phyloP scores from a whole-genome alignment of 2,329 filamentous ascomycete species.

The Cadophora luteo-olivacea region DNA sequence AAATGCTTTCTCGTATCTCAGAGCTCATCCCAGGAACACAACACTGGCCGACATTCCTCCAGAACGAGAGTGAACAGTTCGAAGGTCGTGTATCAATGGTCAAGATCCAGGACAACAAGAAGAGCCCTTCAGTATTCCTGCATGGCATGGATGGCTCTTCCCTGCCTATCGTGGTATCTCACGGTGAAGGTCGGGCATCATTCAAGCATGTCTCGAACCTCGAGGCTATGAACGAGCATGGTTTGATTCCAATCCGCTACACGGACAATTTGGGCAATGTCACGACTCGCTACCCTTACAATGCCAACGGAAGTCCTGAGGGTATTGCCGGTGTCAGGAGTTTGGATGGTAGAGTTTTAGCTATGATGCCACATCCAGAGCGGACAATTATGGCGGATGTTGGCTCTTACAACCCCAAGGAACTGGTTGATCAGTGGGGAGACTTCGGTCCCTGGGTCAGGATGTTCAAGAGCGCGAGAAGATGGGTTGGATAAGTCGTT shows the following conservation, averaged over 20 bases:
- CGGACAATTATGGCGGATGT: constrained; percentile 71
- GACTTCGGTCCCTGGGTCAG: constrained; percentile 74
- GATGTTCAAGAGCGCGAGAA: constrained; percentile 75
- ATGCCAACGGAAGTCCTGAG: constrained; percentile 76
- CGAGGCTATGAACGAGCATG: constrained; percentile 64
- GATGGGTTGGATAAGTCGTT: constrained; percentile 60
- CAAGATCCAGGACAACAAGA: constrained; percentile 69
- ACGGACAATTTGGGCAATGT: constrained; percentile 80
- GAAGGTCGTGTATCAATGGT: constrained; percentile 90
- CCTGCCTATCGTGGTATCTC: constrained; percentile 86
- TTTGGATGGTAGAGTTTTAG: constrained; percentile 70
- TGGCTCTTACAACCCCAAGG: constrained; percentile 67
- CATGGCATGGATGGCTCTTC: constrained; percentile 84
- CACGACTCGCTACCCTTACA: constrained; percentile 86
- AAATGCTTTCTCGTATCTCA: constrained; percentile 86
- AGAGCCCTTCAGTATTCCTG: constrained; percentile 79
- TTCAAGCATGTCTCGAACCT: constrained; percentile 64
- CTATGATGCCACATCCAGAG: constrained; percentile 79
- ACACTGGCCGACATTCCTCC: constrained; percentile 85
- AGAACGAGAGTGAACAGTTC: constrained; percentile 87
- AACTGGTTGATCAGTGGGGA: constrained; percentile 65
- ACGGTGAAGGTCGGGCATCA: constrained; percentile 86
- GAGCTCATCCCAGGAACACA: constrained; percentile 85
- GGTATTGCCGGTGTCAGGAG: constrained; percentile 73
- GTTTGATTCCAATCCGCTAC: constrained; percentile 80